These are phyloP conservation scores for Arachnopeziza araneosa DNA, from an alignment of 2,329 filamentous ascomycete species.

Conservation along the genomic window DNA sequence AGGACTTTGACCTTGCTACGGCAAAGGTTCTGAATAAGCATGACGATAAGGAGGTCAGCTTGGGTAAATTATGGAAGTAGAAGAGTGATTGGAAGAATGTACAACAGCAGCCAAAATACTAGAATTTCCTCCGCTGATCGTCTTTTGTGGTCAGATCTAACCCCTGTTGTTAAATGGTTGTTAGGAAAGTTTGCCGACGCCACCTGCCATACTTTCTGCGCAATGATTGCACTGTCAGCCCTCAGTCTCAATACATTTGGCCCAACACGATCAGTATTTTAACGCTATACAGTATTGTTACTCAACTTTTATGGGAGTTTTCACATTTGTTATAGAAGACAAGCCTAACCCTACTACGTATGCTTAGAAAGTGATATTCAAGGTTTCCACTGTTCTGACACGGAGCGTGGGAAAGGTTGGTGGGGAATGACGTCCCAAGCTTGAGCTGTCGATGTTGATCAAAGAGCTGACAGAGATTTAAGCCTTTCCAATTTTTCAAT, in stretches of 20 bases:
- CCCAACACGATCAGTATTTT: not conserved
- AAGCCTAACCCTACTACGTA: not conserved
- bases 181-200: not conserved
- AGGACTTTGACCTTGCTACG: constrained; percentile 97
- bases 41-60: constrained; percentile 92
- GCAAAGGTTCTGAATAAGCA: constrained; percentile 99
- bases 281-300: not conserved
- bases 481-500: not conserved
- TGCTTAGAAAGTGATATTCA: not conserved
- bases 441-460: not conserved
- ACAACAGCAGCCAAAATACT: not conserved
- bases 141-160: not conserved
- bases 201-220: not conserved
- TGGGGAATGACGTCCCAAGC: not conserved
- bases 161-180: not conserved
- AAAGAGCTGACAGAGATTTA: not conserved
- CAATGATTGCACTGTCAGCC: not conserved
- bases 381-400: not conserved
- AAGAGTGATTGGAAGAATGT: not conserved
- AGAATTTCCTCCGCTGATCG: not conserved
- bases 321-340: not conserved
- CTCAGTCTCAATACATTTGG: not conserved
- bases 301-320: too few relatives aligned
- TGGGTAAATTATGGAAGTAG: constrained; percentile 83
- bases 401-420: not conserved